A percentile compares a stretch with the other conserved stretches of the same genome.
These are phyloP conservation scores for Pezicula carpinea DNA, from an alignment of 2,329 filamentous ascomycete species.

Conservation along the genomic window DNA sequence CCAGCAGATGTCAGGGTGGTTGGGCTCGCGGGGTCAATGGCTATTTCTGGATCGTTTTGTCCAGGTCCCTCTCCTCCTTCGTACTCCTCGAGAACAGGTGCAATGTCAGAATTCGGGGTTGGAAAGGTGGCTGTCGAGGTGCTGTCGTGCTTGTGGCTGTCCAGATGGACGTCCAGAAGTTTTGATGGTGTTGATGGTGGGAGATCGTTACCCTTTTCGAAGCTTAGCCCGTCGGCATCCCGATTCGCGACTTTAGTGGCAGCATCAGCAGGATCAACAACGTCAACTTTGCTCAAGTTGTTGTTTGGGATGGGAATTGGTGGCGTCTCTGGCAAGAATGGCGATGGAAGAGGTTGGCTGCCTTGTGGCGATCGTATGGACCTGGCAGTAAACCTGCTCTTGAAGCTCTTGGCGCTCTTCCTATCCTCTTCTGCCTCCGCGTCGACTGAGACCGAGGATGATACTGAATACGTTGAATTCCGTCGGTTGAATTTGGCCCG, in stretches of 20 bases:
- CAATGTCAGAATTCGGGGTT: constrained; percentile 25
- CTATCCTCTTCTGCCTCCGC: neutral
- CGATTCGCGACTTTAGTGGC: constrained; percentile 3
- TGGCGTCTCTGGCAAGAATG: neutral
- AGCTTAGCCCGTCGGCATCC: constrained; percentile 2
- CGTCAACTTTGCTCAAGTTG: neutral
- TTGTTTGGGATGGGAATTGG: neutral
- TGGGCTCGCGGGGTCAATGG: neutral
- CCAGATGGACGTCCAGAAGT: constrained; percentile 7
- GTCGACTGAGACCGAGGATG: constrained; percentile 5
- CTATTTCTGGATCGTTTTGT: neutral
- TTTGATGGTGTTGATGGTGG: constrained; percentile 8
- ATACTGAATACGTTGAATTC: constrained; percentile 16
- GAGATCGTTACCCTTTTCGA: constrained; percentile 8
- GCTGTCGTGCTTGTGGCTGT: constrained; percentile 21
- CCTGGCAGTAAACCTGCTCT: neutral
- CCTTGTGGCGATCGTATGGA: neutral
- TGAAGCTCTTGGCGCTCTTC: neutral
- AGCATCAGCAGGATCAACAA: constrained; percentile 1
- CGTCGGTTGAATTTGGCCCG: constrained; percentile 21
- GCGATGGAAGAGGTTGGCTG: neutral
- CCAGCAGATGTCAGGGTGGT: constrained; percentile 1
- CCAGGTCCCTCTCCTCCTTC: constrained; percentile 8
- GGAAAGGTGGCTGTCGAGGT: constrained; percentile 24
- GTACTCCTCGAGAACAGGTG: constrained; percentile 17